Percentiles rank a stretch among this genome's conserved stretches.
Conservation (phyloP, 2,329 filamentous ascomycete genomes). For the Knufia petricola region DNA sequence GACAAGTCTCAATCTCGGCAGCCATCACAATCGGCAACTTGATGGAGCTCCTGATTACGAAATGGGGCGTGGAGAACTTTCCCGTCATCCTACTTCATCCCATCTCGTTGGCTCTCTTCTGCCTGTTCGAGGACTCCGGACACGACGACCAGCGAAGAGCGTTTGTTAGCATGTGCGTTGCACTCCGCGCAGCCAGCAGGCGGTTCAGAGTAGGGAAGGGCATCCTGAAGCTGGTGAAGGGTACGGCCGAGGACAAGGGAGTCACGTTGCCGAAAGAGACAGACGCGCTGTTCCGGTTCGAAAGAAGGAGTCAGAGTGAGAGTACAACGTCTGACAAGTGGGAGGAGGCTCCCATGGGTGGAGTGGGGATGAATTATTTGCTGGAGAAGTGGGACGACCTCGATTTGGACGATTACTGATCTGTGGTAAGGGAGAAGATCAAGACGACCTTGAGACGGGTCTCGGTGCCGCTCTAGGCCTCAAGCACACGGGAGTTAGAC, state of each 20-base stretch:
- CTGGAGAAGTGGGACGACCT: conserved; percentile 26
- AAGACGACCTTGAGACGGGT: too few relatives aligned
- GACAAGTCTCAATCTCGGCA: conserved; percentile 22
- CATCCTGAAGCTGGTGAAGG: conserved; percentile 24
- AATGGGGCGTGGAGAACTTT: conserved; percentile 28
- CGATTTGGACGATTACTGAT: conserved; percentile 8
- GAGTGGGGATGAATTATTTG: conserved; percentile 24
- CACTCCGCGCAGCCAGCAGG: conserved; percentile 22
- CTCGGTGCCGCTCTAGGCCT: too few relatives aligned
- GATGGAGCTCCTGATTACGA: conserved; percentile 22
- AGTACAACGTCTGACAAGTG: too few relatives aligned
- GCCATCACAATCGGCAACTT: conserved; percentile 23
- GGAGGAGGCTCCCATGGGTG: conserved; percentile 4
- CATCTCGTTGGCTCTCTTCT: conserved; percentile 25
- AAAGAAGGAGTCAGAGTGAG: conserved; percentile 3
- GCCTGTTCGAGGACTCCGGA: conserved; percentile 24
- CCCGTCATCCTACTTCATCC: conserved; percentile 26
- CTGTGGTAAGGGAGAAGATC: too few relatives aligned
- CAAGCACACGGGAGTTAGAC: too few relatives aligned
- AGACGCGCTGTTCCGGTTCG: conserved; percentile 19
- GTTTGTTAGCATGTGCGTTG: conserved; percentile 25
- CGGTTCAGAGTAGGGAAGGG: conserved; percentile 24
- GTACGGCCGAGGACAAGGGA: conserved; percentile 22
- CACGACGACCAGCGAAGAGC: conserved; percentile 20
- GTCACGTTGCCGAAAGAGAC: conserved; percentile 23